phyloP scores from a whole-genome alignment of 139 green algal species.

The Penium margaritaceum region DNA sequence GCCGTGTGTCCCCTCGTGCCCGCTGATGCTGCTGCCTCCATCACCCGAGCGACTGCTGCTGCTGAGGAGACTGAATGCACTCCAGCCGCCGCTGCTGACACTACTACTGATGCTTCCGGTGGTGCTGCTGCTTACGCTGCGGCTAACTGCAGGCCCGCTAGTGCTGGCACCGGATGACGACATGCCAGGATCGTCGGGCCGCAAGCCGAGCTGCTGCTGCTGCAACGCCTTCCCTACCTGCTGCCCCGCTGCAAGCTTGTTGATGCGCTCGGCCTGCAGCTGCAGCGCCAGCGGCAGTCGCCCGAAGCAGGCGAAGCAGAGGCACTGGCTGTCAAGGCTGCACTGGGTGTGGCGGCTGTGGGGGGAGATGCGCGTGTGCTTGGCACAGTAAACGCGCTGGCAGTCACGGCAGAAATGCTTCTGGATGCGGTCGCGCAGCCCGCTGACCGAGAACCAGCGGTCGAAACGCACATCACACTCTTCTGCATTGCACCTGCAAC shows the following conservation, averaged over 20 bases:
- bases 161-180: too few species aligned
- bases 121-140: too few species aligned
- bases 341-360: slow-evolving; percentile 57
- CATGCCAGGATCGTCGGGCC: too few species aligned
- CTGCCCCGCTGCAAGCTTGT: slow-evolving; percentile 24
- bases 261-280: slow-evolving; percentile 8
- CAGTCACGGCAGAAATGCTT: slow-evolving; percentile 63
- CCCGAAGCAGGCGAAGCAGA: slow-evolving; percentile 60
- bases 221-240: not conserved
- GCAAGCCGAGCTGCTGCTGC: not conserved
- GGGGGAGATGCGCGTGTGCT: slow-evolving; percentile 58
- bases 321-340: slow-evolving; percentile 56
- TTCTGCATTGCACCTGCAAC: slow-evolving; percentile 39
- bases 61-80: too few species aligned
- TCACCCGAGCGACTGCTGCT: too few species aligned
- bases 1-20: too few species aligned
- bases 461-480: slow-evolving; percentile 39
- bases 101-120: too few species aligned
- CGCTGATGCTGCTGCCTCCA: too few species aligned
- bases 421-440: slow-evolving; percentile 10
- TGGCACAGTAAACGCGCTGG: slow-evolving; percentile 58
- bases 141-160: too few species aligned
- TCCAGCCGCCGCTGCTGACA: too few species aligned
- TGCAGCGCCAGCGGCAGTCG: slow-evolving; percentile 9
- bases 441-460: slow-evolving; percentile 34